Evolutionary conservation across 2,329 filamentous ascomycete species (phyloP).

Genomic region (Sphaerulina musiva): DNA sequence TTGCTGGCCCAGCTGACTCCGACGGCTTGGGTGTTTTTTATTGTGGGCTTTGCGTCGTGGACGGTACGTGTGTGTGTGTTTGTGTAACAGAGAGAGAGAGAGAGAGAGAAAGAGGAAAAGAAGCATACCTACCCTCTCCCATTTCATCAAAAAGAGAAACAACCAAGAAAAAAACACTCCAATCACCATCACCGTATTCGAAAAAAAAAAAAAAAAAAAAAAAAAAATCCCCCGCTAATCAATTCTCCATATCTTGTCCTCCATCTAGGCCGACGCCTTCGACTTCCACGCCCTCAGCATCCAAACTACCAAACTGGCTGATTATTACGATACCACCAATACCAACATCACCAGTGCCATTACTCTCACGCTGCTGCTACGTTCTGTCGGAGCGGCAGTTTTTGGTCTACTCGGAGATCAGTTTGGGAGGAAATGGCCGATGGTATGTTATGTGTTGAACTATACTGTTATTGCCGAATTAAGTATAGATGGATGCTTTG

Average conservation of each 20-base stretch:
- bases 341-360: constrained; percentile 69
- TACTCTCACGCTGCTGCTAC: constrained; percentile 65
- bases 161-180: no score
- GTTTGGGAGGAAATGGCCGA: constrained; percentile 52
- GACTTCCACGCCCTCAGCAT: constrained; percentile 77
- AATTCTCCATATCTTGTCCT: no score
- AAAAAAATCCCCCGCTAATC: no score
- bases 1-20: constrained; percentile 58
- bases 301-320: constrained; percentile 64
- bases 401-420: constrained; percentile 74
- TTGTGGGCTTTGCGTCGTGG: constrained; percentile 70
- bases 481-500: no score
- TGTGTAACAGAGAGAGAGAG: no score
- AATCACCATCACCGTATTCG: no score
- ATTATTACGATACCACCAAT: constrained; percentile 53
- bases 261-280: constrained; percentile 60
- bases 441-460: no score
- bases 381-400: constrained; percentile 65
- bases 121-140: no score
- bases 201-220: no score
- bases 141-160: no score
- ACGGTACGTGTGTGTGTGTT: background rate
- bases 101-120: no score
- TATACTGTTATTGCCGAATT: no score
- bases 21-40: constrained; percentile 66